These are phyloP conservation scores for Lactifluus volemus DNA, from an alignment of 768 basidiomycete genomes.

Conservation along the genomic window DNA sequence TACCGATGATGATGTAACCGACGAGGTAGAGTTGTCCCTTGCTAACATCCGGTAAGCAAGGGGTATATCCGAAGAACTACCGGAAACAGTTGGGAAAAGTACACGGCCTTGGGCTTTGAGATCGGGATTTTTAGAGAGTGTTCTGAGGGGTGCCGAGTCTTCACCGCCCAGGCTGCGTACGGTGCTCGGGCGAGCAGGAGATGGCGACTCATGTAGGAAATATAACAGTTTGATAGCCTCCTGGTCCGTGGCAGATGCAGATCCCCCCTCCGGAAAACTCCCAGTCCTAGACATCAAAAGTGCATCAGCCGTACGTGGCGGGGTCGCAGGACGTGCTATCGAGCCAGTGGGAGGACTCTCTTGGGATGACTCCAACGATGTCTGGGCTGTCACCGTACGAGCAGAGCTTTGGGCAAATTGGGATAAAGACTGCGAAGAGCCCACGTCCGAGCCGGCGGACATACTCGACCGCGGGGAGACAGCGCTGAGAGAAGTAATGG, in stretches of 20 bases:
- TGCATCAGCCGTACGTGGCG: conserved; percentile 26
- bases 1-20: conserved; percentile 27
- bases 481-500: conserved; percentile 41
- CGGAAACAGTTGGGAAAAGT: conserved; percentile 43
- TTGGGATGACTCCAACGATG: conserved; percentile 33
- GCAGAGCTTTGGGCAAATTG: conserved; percentile 64
- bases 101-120: conserved; percentile 60
- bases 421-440: conserved; percentile 51
- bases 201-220: conserved; percentile 78
- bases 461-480: conserved; percentile 67
- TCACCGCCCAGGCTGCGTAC: conserved; percentile 38
- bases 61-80: conserved; percentile 15
- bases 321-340: conserved; percentile 27
- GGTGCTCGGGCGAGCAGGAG: conserved; percentile 55
- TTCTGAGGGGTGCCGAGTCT: conserved; percentile 49
- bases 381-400: conserved; percentile 36
- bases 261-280: conserved; percentile 22
- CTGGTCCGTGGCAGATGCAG: conserved; percentile 44
- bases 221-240: conserved; percentile 86
- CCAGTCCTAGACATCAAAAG: conserved; percentile 18
- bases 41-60: conserved; percentile 15
- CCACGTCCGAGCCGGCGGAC: conserved; percentile 56
- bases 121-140: conserved; percentile 41
- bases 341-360: conserved; percentile 31
- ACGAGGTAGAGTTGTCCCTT: conserved; percentile 32